Evolutionary conservation across 257 asterid species (phyloP), one percentile per base, ranked within the genome.

Genomic region (Gentiana dahurica): DNA sequence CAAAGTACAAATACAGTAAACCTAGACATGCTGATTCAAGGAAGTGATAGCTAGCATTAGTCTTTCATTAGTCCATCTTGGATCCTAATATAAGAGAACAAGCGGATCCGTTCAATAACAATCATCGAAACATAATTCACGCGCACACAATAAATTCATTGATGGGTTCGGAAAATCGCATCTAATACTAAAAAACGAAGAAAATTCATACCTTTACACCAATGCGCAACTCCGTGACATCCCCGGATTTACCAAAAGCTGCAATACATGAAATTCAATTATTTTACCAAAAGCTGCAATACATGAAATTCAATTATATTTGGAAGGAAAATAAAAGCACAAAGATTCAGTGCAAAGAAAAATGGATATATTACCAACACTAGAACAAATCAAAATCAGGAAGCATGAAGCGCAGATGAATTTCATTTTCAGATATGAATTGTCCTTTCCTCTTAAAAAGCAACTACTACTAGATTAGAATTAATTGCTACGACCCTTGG

Each of bases 221-320:
- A 72, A 92, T 85, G 82, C 83, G 97, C 65, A 92, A 80, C 65
- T 85, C 94, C 45, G 79, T 79, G n/a, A 92, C 97, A 74, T 92
- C 95, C 56, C 68, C 85, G 8, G 97, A 85, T 70, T 80, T 83
- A 38, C 95, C 94, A 69, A 78, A 71, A 54, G 76, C 95, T 85
- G 63, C 56, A 50, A 13, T 3, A 62, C 33, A 65, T 56, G 33
- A 62, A 45, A 33, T 43, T 48, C 38, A 63, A 41, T 41, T 5
- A 5, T 5, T n/a, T n/a, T n/a, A n/a, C n/a, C n/a, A n/a, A n/a
- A n/a, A n/a, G n/a, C 95, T 85, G 63, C 56, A 50, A 13, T 3
- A 62, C 33, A 65, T 56, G 33, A 62, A 45, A 33, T 43, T 48
- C 38, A 63, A 41, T 41, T 5, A 5, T 5, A 10, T 5, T 41